Evolutionary conservation across 1,284 basidiomycete genomes (phyloP).

Genomic region (Cutaneotrichosporon cyanovorans): DNA sequence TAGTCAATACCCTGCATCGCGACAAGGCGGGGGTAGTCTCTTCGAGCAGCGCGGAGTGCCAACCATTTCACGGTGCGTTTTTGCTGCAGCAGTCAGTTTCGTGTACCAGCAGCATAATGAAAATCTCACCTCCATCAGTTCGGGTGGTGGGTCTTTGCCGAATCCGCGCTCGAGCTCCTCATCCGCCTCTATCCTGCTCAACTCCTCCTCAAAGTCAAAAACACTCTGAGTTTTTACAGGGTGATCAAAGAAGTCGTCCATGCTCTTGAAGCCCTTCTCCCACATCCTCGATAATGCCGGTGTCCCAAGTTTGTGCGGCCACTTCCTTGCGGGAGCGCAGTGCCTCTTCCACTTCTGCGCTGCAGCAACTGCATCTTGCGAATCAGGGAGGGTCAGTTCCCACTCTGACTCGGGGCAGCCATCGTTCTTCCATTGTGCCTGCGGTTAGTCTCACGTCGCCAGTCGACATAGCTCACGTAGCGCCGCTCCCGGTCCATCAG

Average conservation of each 20-base stretch:
- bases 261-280: constrained; percentile 25
- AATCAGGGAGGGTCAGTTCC: constrained; percentile 27
- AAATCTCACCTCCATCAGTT: constrained; percentile 25
- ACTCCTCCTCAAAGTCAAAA: constrained; percentile 25
- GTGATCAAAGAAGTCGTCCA: constrained; percentile 32
- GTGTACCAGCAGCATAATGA: neutral
- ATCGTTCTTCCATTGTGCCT: constrained; percentile 44
- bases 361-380: constrained; percentile 8
- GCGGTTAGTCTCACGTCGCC: neutral
- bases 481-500: constrained; percentile 36
- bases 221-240: constrained; percentile 5
- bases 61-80: constrained; percentile 35
- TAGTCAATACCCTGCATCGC: constrained; percentile 16
- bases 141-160: constrained; percentile 23
- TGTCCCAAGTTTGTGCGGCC: constrained; percentile 34
- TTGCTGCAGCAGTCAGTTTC: too few relatives aligned
- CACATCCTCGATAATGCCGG: constrained; percentile 28
- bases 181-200: constrained; percentile 26
- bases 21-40: constrained; percentile 27
- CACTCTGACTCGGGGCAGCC: constrained; percentile 35
- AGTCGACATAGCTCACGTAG: constrained; percentile 24
- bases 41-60: constrained; percentile 30
- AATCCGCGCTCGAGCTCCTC: constrained; percentile 38
- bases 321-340: constrained; percentile 21
- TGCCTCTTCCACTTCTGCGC: constrained; percentile 17